These are phyloP conservation scores for Umbelopsis sp. DNA, from an alignment of 192 early-diverging fungal species.

Conservation along the genomic window DNA sequence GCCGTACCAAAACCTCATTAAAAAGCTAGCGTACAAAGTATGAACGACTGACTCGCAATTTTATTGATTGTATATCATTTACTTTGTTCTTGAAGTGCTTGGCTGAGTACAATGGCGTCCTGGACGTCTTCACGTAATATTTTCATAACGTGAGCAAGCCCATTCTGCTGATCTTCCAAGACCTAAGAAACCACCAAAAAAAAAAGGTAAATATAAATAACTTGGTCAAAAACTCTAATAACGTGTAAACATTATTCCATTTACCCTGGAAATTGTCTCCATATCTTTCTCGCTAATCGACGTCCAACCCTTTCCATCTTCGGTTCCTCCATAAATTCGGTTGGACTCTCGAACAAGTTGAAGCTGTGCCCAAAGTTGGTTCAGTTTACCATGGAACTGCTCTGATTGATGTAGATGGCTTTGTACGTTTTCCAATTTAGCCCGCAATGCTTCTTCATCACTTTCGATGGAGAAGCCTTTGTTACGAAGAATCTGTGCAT, in stretches of 20 bases:
- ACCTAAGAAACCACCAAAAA: constrained; percentile 19
- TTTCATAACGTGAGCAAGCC: constrained; percentile 33
- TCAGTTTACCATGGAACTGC: constrained; percentile 76
- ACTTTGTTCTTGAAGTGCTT: not conserved
- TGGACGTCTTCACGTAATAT: constrained; percentile 26
- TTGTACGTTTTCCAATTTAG: constrained; percentile 73
- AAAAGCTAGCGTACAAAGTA: too few species aligned
- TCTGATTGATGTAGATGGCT: constrained; percentile 76
- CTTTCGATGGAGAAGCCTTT: constrained; percentile 77
- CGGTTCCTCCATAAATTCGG: constrained; percentile 34
- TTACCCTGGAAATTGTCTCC: constrained; percentile 29
- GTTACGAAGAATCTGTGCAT: constrained; percentile 81
- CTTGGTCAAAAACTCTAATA: not conserved
- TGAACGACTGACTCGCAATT: not conserved
- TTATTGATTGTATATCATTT: constrained; percentile 2
- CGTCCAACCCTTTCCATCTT: constrained; percentile 21
- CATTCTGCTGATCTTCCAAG: constrained; percentile 31
- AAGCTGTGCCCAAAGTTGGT: constrained; percentile 81
- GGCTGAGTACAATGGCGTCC: constrained; percentile 17
- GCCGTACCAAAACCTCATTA: too few species aligned
- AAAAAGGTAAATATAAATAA: not conserved
- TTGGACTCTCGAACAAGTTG: constrained; percentile 70
- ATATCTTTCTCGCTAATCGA: constrained; percentile 17
- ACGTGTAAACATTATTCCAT: not conserved
- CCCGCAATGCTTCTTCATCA: constrained; percentile 83